A percentile compares a stretch with the other conserved stretches of the same genome.
These are phyloP conservation scores for Stephania japonica DNA, from an alignment of 164 flowering plant genomes.

Conservation along the genomic window DNA sequence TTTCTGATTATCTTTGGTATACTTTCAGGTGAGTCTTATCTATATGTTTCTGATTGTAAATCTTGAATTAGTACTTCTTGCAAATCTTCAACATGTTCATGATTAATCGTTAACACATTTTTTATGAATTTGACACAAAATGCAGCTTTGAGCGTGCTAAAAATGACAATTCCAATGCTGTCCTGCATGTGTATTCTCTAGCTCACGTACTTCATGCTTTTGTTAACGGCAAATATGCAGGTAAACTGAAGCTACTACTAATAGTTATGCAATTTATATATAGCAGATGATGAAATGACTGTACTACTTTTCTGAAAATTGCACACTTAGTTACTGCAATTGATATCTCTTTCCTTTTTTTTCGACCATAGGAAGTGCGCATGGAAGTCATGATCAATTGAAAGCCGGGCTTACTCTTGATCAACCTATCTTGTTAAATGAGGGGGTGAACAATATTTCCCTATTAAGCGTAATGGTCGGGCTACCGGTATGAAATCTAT, in stretches of 20 bases:
- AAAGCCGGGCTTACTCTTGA: constrained; percentile 23
- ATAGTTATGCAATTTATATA: not conserved
- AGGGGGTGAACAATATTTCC: constrained; percentile 58
- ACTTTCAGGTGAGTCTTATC: constrained; percentile 47
- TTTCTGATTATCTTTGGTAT: constrained; percentile 70
- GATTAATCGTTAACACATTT: not conserved
- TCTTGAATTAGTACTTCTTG: not conserved
- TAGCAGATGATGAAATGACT: not conserved
- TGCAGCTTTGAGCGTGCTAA: constrained; percentile 36
- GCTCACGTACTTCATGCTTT: constrained; percentile 67
- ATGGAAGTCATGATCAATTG: constrained; percentile 36
- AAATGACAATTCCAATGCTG: constrained; percentile 19
- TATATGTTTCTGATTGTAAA: too few relatives aligned
- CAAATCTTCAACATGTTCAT: not conserved
- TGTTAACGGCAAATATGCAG: constrained; percentile 47
- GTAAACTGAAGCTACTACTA: constrained; percentile 20
- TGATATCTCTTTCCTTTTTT: not conserved
- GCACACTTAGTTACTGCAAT: not conserved
- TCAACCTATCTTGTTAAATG: constrained; percentile 24
- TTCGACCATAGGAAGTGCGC: constrained; percentile 45
- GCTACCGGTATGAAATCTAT: constrained; percentile 51
- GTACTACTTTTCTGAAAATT: not conserved
- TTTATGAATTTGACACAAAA: not conserved
- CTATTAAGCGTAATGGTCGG: constrained; percentile 83
- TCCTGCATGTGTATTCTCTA: constrained; percentile 37